Base-by-base conservation (phyloP, 345 rosid genomes). In the Erysimum cheiranthoides region DNA sequence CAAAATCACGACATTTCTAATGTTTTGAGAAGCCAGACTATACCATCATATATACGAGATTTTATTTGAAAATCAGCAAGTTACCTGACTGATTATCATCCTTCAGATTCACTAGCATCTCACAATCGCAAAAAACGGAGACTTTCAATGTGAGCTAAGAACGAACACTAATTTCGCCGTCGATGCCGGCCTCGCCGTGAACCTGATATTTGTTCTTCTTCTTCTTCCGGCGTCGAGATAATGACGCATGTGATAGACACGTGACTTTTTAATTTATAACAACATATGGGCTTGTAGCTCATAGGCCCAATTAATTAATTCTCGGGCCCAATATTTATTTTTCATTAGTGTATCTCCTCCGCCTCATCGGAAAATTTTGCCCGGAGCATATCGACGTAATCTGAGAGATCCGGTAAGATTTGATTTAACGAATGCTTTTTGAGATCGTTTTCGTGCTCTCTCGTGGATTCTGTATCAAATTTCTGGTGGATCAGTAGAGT, bases 71-170 rank as follows among this genome's bases (percentile, higher is more conserved):
- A 36, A 45, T 49, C 18, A 56, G 31, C 0, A 57, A 53, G 0
- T 39, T 66, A 71, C 77, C 77, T 5, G 64, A 66, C 27, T 53
- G 77, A 27, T 66, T 40, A 31, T 60, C 69, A 66, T 59, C 73
- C 28, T 66, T 72, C 18, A 17, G n/a, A 30, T 42, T 59, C 77
- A 78, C 71, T n/a, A 57, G 31, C 61, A 59, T 70, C 70, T 34
- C 43, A 16, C 50, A 54, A 35, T 76, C 59, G 25, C 47, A 40
- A 21, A 51, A 49, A 32, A 10, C 35, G 34, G 56, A 52, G 27
- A 65, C 54, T 16, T 58, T 4, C 49, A 38, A 1, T 9, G 8
- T 3, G 59, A 50, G 16, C 3, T 1, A 2, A 12, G 11, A 54
- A 32, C n/a, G 47, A 51, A 25, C 6, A 14, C 18, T 4, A 40